Evolutionary conservation across 2,329 filamentous ascomycete species (phyloP), one percentile per base, ranked within the genome.

Genomic region (Penicillium sp.): DNA sequence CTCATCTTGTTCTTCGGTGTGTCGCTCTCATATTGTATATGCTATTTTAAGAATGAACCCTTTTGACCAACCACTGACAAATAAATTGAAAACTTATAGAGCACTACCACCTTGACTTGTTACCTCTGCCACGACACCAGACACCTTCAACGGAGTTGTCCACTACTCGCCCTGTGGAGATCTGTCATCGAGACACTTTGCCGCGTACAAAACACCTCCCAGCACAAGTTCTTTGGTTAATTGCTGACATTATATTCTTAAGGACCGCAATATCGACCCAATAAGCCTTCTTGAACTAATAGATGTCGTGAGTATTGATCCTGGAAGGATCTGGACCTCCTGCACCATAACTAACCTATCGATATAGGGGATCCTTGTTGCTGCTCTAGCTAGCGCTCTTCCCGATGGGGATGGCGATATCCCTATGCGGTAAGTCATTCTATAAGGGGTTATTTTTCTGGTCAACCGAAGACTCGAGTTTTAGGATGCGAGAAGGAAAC

Each of bases 391-490:
- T 37, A 37, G 40, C 3, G 50, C 50, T 37, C 23, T 33, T 19
- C 38, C 38, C 13, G 50, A 53, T 53, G 9, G 50, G 17, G 50
- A 53, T 37, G 50, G 50, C 17, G 41, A 53, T 17, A 37, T 53
- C 10, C 21, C 29, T 47, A 53, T 53, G 50, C 40, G 27, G 40
- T 53, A 53, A 37, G 40, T 47, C 7, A 35, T 46, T 27, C 10
- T 19, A 35, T 25, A 23, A 23, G 15, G 21, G 10, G 37, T 25
- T 19, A 5, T 7, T 27, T 31, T 35, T 21, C 10, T 4, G 21
- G 19, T 25, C 31, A 7, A 25, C 6, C 27, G 38, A 19, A 52
- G 29, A 19, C 10, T 46, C 6, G 50, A 19, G 13, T 1, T 25
- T 7, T 25, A 46, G 40, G 49, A 17, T 23, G 8, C 8, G 13